Base-by-base conservation (phyloP, 192 early-diverging fungal species). In the Physocladia obscura region DNA sequence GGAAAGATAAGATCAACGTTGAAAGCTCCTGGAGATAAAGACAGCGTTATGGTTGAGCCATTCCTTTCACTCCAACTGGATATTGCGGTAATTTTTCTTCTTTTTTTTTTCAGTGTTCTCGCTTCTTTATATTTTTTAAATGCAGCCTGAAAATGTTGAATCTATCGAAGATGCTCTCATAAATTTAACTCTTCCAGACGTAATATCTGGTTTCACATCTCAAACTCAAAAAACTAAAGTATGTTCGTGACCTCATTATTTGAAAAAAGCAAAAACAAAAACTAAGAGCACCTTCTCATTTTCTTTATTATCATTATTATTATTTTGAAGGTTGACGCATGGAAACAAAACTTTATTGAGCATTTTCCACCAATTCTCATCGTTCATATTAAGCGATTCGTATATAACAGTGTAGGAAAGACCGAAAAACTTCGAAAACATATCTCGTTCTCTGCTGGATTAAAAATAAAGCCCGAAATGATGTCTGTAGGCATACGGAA, bases 301-400 rank as follows among this genome's bases (percentile, higher is more conserved):
- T 35, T n/a, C n/a, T n/a, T n/a, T n/a, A n/a, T n/a, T n/a, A 54
- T 44, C 15, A 74, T 60, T 21, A 2, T 4, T 2, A 27, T 30
- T n/a, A n/a, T n/a, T n/a, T n/a, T n/a, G n/a, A n/a, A 76, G 37
- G 84, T 87, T 49, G 69, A 79, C 22, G 93, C 90, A 3, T 93
- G 90, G 0, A 98, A 99, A 69, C 91, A 94, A 75, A 83, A 82
- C 27, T 83, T 86, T 48, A 74, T 99, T 17, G 95, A 97, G 49
- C 74, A 62, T 1, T 78, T 93, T 29, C 97, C 97, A 4, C 91
- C 94, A 1, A 87, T 99, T 3, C 81, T 99, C 24, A 89, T 98
- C 26, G 82, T 99, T 19, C 94, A 97, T 60, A 74, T 99, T 44
- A 99, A 98, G 75, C 89, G 95, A 13, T 97, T 98, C 77, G 86